Base-by-base conservation (phyloP, 176 grass and related monocot species). In the Hsuehochloa calcarea region DNA sequence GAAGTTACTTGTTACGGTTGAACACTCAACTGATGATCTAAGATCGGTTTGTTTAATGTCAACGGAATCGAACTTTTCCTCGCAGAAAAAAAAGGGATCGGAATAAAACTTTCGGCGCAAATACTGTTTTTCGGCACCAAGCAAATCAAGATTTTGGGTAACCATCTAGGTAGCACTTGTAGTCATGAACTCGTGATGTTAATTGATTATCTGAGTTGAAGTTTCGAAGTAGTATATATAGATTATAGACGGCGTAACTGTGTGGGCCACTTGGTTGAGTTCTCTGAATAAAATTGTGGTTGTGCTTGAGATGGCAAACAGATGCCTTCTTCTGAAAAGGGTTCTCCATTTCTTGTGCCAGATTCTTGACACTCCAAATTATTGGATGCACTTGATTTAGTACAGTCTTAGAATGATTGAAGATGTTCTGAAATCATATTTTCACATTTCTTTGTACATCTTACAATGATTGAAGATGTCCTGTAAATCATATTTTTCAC, bases 11-110 rank as follows among this genome's bases (percentile, higher is more conserved):
- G 88, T 43, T 69, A 68, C 25, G 19, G 26, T 54, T 85, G 78
- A 44, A 85, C 78, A 82, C 88, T 90, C 84, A 82, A 82, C 74
- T 75, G 20, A 52, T 71, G 72, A 77, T 3, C 7, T 78, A 76
- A 78, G 31, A 77, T 60, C 29, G 5, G 4, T n/a, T 75, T 17
- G 35, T 54, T 65, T 70, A 50, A 66, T 50, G 38, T 35, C 22
- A 49, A 9, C 10, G 15, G 6, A 38, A 68, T 61, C 27, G 10
- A 62, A 64, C 77, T 47, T 65, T 65, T 79, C 45, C 3, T 79
- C 0, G 60, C 58, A 8, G 4, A 1, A 34, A 13, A 65, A 77
- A 12, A 45, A 31, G 14, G 22, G 37, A n/a, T n/a, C n/a, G n/a
- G n/a, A 47, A 47, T 69, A 3, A 51, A 19, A 50, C 27, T 62